Base-by-base conservation (phyloP, 345 rosid genomes). In the Moricandia moricandioides region DNA sequence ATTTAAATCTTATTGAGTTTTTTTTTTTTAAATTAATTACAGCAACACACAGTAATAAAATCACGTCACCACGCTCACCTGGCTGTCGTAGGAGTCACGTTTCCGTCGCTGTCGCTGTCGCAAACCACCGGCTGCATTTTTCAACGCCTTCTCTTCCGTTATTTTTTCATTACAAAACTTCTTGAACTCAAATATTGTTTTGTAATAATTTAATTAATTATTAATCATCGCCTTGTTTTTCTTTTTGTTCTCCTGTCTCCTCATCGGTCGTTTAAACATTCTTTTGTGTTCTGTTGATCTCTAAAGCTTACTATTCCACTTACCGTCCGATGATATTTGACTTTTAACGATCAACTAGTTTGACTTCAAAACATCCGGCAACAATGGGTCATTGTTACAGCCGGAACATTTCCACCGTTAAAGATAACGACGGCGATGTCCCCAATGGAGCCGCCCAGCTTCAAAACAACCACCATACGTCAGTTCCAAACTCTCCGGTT, bases 371-470 rank as follows among this genome's bases (percentile, higher is more conserved):
- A 51, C 35, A 21, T 73, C 77, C 67, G 62, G 63, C 80, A 12
- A 67, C 60, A 47, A 92, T 92, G 98, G 95, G 98, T 37, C 96
- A 83, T 71, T 87, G 92, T 84, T 92, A 92, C 82, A 89, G 92
- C 81, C 85, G 85, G 75, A 78, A 75, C 83, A 76, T 79, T 33
- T 31, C 89, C 56, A 78, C 88, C 55, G 84, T 62, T 17, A 83
- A 51, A 24, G 66, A 81, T 67, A 77, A 75, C 54, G 58, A 76
- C 65, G 62, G 49, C 13, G 54, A 76, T 9, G 66, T 69, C 39
- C 77, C 78, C 68, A 62, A 55, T 60, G 79, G 49, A 62, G 31
- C 61, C 34, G 72, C 56, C 34, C 73, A 71, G 39, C 31, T 80
- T 82, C 75, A 34, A 0, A 57, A 35, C 71, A 59, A 57, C 26